A percentile compares a stretch with the other conserved stretches of the same genome.
phyloP scores from a whole-genome alignment of 2,329 filamentous ascomycete genomes.

The Neofusicoccum cordaticola region DNA sequence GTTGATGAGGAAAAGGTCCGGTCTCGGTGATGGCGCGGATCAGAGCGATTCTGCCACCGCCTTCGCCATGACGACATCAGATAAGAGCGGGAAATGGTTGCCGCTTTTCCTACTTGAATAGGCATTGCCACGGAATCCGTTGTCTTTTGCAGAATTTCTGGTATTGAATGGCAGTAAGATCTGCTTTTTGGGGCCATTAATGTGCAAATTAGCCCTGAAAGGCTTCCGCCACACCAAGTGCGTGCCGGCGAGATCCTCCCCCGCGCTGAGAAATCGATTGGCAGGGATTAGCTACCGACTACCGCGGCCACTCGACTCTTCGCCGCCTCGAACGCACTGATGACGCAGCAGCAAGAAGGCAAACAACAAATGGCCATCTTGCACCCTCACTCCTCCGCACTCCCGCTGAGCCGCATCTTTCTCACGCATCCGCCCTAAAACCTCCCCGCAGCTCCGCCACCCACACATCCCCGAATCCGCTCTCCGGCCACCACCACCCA shows the following conservation, averaged over 20 bases:
- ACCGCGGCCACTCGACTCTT: background rate
- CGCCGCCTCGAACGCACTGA: constrained; percentile 4
- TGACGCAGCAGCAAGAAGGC: constrained; percentile 1
- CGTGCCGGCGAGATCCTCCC: background rate
- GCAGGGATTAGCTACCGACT: background rate
- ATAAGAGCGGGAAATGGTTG: background rate
- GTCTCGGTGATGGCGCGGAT: constrained; percentile 14
- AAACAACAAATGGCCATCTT: background rate
- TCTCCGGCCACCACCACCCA: background rate
- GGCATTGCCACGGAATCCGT: too few relatives aligned
- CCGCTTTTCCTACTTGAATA: background rate
- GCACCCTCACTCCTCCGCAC: background rate
- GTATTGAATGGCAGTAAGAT: too few relatives aligned
- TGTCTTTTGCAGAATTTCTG: too few relatives aligned
- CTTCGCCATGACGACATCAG: constrained; percentile 1
- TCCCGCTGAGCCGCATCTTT: background rate
- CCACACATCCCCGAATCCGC: background rate
- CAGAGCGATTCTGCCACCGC: constrained; percentile 1
- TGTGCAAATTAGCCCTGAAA: background rate
- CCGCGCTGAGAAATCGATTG: constrained; percentile 7
- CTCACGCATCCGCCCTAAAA: background rate
- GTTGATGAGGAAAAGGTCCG: constrained; percentile 4
- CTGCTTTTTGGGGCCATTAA: background rate
- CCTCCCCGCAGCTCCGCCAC: background rate
- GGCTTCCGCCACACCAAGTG: background rate